Percentiles rank a stretch among this genome's conserved stretches.
Evolutionary conservation across 2,329 filamentous ascomycete species (phyloP).

Genomic region (Aureobasidium melanogenum): DNA sequence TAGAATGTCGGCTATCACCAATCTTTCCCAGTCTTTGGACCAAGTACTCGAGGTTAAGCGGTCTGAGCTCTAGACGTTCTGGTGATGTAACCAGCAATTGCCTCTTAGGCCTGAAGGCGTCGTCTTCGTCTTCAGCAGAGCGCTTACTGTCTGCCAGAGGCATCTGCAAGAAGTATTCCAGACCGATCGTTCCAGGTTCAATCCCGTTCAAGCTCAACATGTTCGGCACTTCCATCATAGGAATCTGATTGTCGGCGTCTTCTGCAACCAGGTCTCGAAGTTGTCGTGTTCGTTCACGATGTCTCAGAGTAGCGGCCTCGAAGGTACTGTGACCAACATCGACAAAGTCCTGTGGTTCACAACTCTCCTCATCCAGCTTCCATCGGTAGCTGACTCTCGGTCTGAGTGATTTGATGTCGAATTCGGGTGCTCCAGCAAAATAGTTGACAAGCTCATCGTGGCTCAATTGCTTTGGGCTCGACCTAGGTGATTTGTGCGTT

Average conservation of each 20-base stretch:
- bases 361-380: conserved; percentile 8
- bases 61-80: conserved; percentile 19
- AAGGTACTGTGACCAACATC: conserved; percentile 19
- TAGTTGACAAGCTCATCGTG: conserved; percentile 18
- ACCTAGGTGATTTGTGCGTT: not conserved
- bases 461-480: conserved; percentile 11
- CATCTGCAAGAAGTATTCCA: conserved; percentile 39
- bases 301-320: conserved; percentile 13
- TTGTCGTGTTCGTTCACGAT: not conserved
- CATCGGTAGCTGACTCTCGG: not conserved
- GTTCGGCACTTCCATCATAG: conserved; percentile 36
- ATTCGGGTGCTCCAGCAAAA: conserved; percentile 23
- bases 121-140: conserved; percentile 13
- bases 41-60: conserved; percentile 16
- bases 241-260: not conserved
- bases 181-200: conserved; percentile 38
- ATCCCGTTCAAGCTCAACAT: conserved; percentile 38
- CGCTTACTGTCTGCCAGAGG: conserved; percentile 30
- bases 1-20: conserved; percentile 12
- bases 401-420: conserved; percentile 14
- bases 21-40: conserved; percentile 20
- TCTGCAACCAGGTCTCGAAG: not conserved
- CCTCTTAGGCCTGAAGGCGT: conserved; percentile 15
- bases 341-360: conserved; percentile 10
- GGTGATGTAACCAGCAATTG: conserved; percentile 17